These are phyloP conservation scores for Catharanthus roseus DNA, from an alignment of 257 asterid species.

Conservation along the genomic window DNA sequence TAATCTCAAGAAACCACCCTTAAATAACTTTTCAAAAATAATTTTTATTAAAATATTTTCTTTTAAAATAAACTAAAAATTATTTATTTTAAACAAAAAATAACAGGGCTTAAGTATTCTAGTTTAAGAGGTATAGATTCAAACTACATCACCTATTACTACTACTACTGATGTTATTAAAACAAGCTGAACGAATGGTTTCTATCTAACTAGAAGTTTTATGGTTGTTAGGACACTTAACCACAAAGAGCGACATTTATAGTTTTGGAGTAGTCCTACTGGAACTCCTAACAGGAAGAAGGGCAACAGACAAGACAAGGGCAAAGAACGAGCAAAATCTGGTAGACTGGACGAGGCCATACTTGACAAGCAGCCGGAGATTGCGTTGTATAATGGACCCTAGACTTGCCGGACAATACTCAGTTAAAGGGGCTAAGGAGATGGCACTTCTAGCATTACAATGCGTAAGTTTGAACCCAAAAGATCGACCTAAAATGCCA, in stretches of 20 bases:
- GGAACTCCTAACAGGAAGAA: conserved; percentile 73
- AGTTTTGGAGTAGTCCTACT: conserved; percentile 86
- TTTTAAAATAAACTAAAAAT: too few relatives aligned
- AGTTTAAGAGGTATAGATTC: too few relatives aligned
- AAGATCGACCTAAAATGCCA: conserved; percentile 88
- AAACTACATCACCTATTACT: too few relatives aligned
- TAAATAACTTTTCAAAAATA: too few relatives aligned
- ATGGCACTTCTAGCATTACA: conserved; percentile 64
- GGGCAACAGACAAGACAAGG: conserved; percentile 76
- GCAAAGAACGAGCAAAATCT: conserved; percentile 62
- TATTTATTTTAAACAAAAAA: too few relatives aligned
- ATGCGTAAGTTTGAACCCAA: conserved; percentile 73
- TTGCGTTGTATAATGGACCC: conserved; percentile 67
- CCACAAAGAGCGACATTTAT: conserved; percentile 82
- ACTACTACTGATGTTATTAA: too few relatives aligned
- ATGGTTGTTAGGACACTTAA: conserved; percentile 65
- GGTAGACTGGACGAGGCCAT: conserved; percentile 76
- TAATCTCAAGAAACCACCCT: too few relatives aligned
- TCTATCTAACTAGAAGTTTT: neutral
- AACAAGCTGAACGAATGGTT: too few relatives aligned
- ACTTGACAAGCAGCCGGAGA: conserved; percentile 54
- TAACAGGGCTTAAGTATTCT: too few relatives aligned
- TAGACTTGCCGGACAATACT: conserved; percentile 71
- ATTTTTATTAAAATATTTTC: too few relatives aligned
- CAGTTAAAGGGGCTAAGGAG: conserved; percentile 69